These are phyloP conservation scores for Limonomyces culmigenus DNA, from an alignment of 1,284 basidiomycete genomes.

Conservation along the genomic window DNA sequence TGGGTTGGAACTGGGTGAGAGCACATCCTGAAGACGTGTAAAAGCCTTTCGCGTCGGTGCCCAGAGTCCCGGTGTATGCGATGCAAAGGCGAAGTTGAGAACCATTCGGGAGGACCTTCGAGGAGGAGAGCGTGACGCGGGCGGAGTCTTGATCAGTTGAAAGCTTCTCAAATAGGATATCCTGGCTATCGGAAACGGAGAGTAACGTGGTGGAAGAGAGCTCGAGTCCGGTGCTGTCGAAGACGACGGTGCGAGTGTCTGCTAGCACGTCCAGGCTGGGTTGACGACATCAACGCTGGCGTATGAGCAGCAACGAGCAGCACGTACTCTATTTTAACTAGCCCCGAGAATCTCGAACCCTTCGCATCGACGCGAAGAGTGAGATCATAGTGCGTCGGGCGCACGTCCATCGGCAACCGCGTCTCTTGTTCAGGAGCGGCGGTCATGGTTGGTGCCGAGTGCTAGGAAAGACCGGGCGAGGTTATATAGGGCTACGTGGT, in stretches of 20 bases:
- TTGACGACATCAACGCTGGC: conserved; percentile 4
- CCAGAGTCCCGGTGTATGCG: conserved; percentile 46
- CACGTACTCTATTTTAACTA: conserved; percentile 55
- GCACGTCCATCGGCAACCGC: conserved; percentile 62
- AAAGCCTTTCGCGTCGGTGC: conserved; percentile 57
- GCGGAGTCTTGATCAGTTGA: conserved; percentile 48
- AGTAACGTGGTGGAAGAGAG: conserved; percentile 53
- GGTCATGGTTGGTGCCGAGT: no score
- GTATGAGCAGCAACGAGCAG: neutral
- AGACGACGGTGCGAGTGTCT: conserved; percentile 47
- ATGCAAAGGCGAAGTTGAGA: conserved; percentile 48
- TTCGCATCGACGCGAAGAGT: conserved; percentile 76
- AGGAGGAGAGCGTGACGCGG: conserved; percentile 42
- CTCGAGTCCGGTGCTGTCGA: conserved; percentile 61
- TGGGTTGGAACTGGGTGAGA: conserved; percentile 80
- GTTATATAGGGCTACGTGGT: no score
- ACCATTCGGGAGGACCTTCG: conserved; percentile 36
- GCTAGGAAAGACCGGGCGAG: no score
- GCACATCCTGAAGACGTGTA: conserved; percentile 57
- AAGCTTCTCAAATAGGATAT: conserved; percentile 26
- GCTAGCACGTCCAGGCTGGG: conserved; percentile 52
- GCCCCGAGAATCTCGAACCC: conserved; percentile 57
- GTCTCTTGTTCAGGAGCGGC: conserved; percentile 23
- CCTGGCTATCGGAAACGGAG: conserved; percentile 36
- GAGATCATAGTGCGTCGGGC: conserved; percentile 72